Percentiles rank a stretch among this genome's conserved stretches.
phyloP scores from a whole-genome alignment of 2,329 filamentous ascomycete genomes.

The Niveomyces coronatus region DNA sequence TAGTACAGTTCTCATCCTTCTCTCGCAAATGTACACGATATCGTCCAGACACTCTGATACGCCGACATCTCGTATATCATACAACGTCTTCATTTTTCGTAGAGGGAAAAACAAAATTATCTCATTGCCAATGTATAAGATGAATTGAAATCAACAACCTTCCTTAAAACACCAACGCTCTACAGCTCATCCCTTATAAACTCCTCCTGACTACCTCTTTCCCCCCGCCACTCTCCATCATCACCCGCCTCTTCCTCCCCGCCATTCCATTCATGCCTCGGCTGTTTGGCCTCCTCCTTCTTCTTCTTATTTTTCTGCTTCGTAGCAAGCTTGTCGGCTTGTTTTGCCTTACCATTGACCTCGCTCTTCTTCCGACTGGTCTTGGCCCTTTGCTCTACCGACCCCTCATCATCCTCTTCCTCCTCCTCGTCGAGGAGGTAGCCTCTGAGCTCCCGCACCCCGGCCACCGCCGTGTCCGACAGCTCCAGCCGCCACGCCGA shows the following conservation, averaged over 20 bases:
- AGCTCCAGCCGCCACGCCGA: constrained; percentile 74
- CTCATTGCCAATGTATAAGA: no score
- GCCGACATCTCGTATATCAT: no score
- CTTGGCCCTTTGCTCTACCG: constrained; percentile 8
- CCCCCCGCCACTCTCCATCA: constrained; percentile 12
- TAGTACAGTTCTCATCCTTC: no score
- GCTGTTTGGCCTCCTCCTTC: constrained; percentile 9
- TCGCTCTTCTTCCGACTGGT: constrained; percentile 6
- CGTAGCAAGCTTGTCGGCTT: no score
- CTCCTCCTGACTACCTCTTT: constrained; percentile 37
- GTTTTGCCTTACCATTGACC: constrained; percentile 9
- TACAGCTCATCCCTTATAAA: constrained; percentile 45
- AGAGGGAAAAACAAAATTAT: no score
- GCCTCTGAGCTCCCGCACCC: constrained; percentile 54
- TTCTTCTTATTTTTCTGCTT: constrained; percentile 8
- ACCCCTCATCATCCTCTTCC: constrained; percentile 16
- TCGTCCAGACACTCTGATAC: no score
- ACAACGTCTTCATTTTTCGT: no score
- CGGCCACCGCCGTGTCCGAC: constrained; percentile 52
- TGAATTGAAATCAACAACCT: no score
- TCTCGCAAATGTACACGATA: no score
- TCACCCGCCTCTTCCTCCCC: constrained; percentile 6
- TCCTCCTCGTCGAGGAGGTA: constrained; percentile 51
- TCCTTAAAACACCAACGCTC: constrained; percentile 4
- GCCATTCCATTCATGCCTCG: constrained; percentile 5